Percentiles rank a stretch among this genome's conserved stretches.
These are phyloP conservation scores for Cladosporium sp. DNA, from an alignment of 2,329 filamentous ascomycete genomes.

Conservation along the genomic window DNA sequence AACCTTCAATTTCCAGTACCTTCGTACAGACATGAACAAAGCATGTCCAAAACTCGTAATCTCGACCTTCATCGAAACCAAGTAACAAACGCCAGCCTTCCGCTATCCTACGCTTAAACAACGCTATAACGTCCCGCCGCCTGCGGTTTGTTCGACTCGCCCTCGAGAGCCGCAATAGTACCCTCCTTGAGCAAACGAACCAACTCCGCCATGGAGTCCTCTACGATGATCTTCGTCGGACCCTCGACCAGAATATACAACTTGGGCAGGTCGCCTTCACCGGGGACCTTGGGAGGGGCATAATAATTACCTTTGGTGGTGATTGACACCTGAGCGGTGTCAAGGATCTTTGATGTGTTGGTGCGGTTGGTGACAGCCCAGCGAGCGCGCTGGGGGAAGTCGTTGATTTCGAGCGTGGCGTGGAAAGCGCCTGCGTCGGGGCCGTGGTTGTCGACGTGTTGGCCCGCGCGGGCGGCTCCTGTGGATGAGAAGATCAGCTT, in stretches of 20 bases:
- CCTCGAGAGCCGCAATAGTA: slow-evolving; percentile 82
- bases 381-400: slow-evolving; percentile 96
- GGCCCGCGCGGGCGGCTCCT: slow-evolving; percentile 75
- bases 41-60: too few relatives aligned
- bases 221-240: slow-evolving; percentile 89
- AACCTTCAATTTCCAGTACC: too few relatives aligned
- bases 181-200: slow-evolving; percentile 85
- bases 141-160: slow-evolving; percentile 75
- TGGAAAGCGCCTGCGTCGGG: slow-evolving; percentile 96
- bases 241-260: slow-evolving; percentile 97
- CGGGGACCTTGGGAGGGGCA: slow-evolving; percentile 71
- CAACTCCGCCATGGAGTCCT: slow-evolving; percentile 83
- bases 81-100: too few relatives aligned
- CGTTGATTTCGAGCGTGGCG: slow-evolving; percentile 96
- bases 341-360: slow-evolving; percentile 96
- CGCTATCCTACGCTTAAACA: slow-evolving; percentile 45
- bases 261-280: slow-evolving; percentile 74
- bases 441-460: slow-evolving; percentile 96
- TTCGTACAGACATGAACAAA: too few relatives aligned
- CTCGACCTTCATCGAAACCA: too few relatives aligned
- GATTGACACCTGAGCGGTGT: slow-evolving; percentile 90
- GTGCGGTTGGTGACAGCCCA: slow-evolving; percentile 99
- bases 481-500: slow-evolving; percentile 6
- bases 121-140: slow-evolving; percentile 76
- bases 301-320: slow-evolving; percentile 97